These are phyloP conservation scores for Oryza nivara DNA, from an alignment of 176 grass and related monocot genomes.

Conservation along the genomic window DNA sequence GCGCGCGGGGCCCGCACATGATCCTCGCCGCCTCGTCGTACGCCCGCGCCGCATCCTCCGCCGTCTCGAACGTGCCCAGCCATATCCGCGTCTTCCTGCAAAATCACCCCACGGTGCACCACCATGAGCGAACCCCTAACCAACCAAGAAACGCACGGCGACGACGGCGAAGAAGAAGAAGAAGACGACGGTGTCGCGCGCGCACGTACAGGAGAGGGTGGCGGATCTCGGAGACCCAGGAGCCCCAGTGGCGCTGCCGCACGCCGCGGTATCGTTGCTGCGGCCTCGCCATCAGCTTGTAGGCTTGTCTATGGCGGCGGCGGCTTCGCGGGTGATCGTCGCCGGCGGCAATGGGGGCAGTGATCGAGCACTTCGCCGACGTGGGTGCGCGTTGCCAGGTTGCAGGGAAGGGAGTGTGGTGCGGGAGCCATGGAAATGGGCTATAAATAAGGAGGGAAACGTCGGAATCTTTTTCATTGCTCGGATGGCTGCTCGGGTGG, in stretches of 20 bases:
- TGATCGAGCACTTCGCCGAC: too few relatives aligned
- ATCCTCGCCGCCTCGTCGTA: slow-evolving; percentile 93
- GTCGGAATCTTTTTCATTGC: not conserved
- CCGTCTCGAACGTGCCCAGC: slow-evolving; percentile 98
- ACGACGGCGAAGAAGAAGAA: not conserved
- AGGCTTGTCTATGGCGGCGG: not conserved
- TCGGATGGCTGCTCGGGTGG: slow-evolving; percentile 1
- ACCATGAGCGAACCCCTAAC: not conserved
- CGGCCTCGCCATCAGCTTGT: slow-evolving; percentile 54
- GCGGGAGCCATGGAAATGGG: slow-evolving; percentile 15
- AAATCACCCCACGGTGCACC: not conserved
- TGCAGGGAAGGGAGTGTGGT: slow-evolving; percentile 5
- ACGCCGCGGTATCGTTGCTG: slow-evolving; percentile 82
- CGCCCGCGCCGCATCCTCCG: slow-evolving; percentile 89
- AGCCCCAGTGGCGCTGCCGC: slow-evolving; percentile 95
- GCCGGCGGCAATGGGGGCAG: not conserved
- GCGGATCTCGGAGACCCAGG: slow-evolving; percentile 96
- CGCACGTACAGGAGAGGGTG: slow-evolving; percentile 85
- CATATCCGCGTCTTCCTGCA: slow-evolving; percentile 94
- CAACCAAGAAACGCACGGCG: not conserved
- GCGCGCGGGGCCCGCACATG: slow-evolving; percentile 80
- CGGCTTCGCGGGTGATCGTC: not conserved
- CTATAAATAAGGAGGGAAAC: slow-evolving; percentile 36
- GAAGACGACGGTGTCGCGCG: not conserved
- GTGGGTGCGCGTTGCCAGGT: not conserved